Evolutionary conservation across 139 green algal genomes (phyloP).

Genomic region (Volvox reticuliferus): DNA sequence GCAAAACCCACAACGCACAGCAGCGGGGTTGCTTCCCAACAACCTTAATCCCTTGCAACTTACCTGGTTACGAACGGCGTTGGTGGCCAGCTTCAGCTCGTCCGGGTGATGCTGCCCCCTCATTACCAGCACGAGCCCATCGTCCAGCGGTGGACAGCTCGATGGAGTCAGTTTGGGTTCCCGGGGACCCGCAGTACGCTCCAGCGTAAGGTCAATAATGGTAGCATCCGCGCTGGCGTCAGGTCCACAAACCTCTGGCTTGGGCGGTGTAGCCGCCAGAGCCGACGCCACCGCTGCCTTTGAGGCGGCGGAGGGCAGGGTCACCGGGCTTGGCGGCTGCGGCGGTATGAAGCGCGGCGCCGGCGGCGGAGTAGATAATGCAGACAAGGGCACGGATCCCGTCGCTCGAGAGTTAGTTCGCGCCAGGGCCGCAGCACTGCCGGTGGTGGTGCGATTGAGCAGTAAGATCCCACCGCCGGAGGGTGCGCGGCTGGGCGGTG

Average conservation of each 20-base stretch:
- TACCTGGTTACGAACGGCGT: not conserved
- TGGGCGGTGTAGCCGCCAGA: not conserved
- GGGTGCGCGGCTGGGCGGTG: not conserved
- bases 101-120: not conserved
- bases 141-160: not conserved
- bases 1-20: no score
- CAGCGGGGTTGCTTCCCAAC: no score
- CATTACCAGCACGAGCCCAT: not conserved
- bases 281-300: no score
- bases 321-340: not conserved
- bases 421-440: slow-evolving; percentile 6
- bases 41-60: not conserved
- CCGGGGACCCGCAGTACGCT: not conserved
- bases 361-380: not conserved
- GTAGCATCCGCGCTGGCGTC: not conserved
- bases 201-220: not conserved
- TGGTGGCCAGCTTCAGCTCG: not conserved
- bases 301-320: not conserved
- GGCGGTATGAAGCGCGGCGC: not conserved
- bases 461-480: slow-evolving; percentile 1
- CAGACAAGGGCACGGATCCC: not conserved
- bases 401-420: slow-evolving; percentile 4
- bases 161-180: not conserved
- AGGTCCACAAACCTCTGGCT: not conserved
- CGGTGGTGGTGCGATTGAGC: slow-evolving; percentile 30